Conservation (phyloP, 1,139 yeast genomes). For the Candida anutae region DNA sequence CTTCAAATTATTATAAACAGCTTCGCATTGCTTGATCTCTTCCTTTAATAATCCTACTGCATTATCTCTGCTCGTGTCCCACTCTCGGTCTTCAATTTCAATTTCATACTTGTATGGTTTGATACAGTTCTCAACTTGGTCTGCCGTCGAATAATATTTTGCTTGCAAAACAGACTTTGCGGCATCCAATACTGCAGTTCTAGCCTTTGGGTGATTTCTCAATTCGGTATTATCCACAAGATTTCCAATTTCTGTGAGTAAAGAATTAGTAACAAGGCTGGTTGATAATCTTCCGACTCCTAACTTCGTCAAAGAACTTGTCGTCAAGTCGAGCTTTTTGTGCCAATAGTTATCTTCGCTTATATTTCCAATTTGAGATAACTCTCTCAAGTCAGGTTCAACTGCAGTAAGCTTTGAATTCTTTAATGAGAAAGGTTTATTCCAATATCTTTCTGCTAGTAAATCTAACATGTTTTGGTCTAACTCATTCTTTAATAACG, state of each 20-base stretch:
- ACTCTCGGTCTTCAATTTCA: constrained; percentile 91
- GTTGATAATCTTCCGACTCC: constrained; percentile 93
- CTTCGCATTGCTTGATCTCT: constrained; percentile 78
- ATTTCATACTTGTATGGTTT: constrained; percentile 97
- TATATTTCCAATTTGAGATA: constrained; percentile 39
- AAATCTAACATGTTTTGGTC: constrained; percentile 86
- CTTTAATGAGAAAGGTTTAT: constrained; percentile 41
- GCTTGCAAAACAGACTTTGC: constrained; percentile 71
- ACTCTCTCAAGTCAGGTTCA: constrained; percentile 49
- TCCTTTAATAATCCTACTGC: constrained; percentile 68
- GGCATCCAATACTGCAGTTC: constrained; percentile 75
- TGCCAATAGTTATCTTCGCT: constrained; percentile 83
- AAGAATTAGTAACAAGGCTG: constrained; percentile 69
- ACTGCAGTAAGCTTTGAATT: constrained; percentile 8
- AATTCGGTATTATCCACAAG: constrained; percentile 69
- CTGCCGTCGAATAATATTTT: constrained; percentile 86
- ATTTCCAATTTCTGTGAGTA: constrained; percentile 68
- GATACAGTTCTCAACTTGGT: constrained; percentile 96
- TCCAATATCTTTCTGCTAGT: constrained; percentile 90
- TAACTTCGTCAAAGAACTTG: constrained; percentile 77
- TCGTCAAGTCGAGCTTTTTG: constrained; percentile 73
- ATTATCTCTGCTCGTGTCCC: constrained; percentile 78
- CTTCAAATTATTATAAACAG: constrained; percentile 54
- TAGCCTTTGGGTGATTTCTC: constrained; percentile 77
- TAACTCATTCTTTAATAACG: constrained; percentile 71